These are phyloP conservation scores for Epichloe elymi DNA, from an alignment of 2,329 filamentous ascomycete species.

Conservation along the genomic window DNA sequence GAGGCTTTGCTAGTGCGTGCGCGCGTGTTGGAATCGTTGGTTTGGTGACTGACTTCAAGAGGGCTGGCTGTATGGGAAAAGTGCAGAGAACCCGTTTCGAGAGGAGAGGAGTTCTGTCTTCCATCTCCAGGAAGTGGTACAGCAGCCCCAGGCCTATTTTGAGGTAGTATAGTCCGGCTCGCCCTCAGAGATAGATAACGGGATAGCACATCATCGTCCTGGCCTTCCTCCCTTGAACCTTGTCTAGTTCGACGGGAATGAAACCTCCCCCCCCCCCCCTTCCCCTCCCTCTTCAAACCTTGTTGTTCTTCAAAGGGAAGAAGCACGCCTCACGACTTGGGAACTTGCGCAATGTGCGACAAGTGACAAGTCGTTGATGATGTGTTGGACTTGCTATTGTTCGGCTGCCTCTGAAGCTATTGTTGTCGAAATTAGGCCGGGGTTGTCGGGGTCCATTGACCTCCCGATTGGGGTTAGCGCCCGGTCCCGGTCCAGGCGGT, in stretches of 20 bases:
- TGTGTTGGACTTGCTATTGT: constrained; percentile 15
- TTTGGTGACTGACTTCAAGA: no score
- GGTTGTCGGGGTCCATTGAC: constrained; percentile 13
- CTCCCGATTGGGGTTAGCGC: constrained; percentile 15
- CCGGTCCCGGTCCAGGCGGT: constrained; percentile 11
- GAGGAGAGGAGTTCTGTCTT: neutral
- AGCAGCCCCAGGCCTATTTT: neutral
- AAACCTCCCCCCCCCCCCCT: neutral
- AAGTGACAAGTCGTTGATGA: neutral
- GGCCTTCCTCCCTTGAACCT: neutral
- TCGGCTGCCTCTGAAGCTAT: constrained; percentile 14
- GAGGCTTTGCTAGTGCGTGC: neutral
- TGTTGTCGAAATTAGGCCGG: constrained; percentile 17
- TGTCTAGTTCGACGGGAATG: neutral
- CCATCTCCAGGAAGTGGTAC: neutral
- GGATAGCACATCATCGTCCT: no score
- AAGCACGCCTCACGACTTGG: neutral
- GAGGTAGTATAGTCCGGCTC: neutral
- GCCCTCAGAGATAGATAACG: no score
- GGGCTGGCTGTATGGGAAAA: neutral
- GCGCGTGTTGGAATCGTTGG: no score
- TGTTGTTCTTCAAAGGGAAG: neutral
- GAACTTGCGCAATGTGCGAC: neutral
- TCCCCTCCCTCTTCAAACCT: neutral
- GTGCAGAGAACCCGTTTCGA: neutral